Percentiles rank a stretch among this genome's conserved stretches.
These are phyloP conservation scores for Picocystis salinarum DNA, from an alignment of 139 green algal genomes.

Conservation along the genomic window DNA sequence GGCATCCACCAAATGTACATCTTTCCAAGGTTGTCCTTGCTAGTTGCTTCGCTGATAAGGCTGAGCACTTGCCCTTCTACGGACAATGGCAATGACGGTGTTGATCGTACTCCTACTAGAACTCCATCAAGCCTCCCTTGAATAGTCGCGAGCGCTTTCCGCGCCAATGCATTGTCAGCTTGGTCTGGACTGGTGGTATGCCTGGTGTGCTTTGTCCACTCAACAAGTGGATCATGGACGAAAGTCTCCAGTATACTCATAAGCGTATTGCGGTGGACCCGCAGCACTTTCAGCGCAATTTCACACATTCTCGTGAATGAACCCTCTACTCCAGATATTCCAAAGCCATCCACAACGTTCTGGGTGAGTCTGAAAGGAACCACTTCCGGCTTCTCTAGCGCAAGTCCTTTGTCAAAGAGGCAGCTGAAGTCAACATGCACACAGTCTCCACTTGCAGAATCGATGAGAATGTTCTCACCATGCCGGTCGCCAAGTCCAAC, in stretches of 20 bases:
- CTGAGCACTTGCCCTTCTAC: constrained; percentile 66
- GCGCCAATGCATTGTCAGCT: constrained; percentile 29
- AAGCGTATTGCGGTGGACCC: constrained; percentile 52
- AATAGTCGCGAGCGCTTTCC: constrained; percentile 55
- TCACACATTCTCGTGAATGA: constrained; percentile 61
- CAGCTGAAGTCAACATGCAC: constrained; percentile 92
- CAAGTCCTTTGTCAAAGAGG: constrained; percentile 77
- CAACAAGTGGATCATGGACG: constrained; percentile 87
- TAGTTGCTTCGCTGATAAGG: constrained; percentile 68
- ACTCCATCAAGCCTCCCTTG: constrained; percentile 28
- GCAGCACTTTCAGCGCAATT: constrained; percentile 66
- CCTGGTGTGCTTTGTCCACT: constrained; percentile 44
- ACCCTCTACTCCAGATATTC: constrained; percentile 73
- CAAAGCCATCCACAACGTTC: constrained; percentile 89
- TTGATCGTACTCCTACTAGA: constrained; percentile 63
- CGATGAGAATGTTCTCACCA: constrained; percentile 88
- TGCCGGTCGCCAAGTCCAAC: constrained; percentile 65
- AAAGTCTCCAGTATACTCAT: constrained; percentile 88
- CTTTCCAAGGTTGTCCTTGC: constrained; percentile 59
- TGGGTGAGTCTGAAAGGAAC: constrained; percentile 94
- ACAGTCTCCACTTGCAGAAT: constrained; percentile 27
- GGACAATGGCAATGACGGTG: constrained; percentile 56
- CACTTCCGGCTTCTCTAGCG: constrained; percentile 65
- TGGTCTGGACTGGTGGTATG: constrained; percentile 1
- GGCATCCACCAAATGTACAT: constrained; percentile 95